Evolutionary conservation across 2,329 filamentous ascomycete species (phyloP), one percentile per base, ranked within the genome.

Genomic region (Xylaria sp.): DNA sequence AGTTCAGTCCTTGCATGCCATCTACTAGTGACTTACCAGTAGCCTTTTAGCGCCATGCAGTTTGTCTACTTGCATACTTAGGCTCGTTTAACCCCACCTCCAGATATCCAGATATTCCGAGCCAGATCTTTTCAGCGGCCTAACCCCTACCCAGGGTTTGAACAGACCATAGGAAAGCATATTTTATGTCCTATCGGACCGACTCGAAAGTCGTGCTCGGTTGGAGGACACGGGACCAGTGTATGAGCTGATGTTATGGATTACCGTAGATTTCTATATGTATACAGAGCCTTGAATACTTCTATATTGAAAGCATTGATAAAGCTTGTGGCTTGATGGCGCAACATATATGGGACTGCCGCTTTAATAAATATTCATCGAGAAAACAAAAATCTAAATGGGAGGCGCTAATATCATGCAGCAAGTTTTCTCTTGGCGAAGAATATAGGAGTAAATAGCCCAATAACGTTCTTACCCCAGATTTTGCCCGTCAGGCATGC

Each of bases 391-490:
- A 12, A 3, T 13, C 8, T 2, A 9, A 9, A 3, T 30, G 2
- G 3, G 30, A 10, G 18, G 2, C 15, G 2, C 13, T 3, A 18
- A 15, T 48, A 1, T 50, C 10, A 30, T 50, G 46, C 8, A 50
- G 12, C 28, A 50, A 13, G 10, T 10, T 7, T 23, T 23, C 7
- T 23, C 43, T 43, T 25, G 43, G 43, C 3, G 28, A 48, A 48
- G 45, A 28, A 28, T 25, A 48, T 7, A 9, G 25, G 25, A 50
- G 46, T 50, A 10, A n/a, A 58, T 39, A 34, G 32, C 12, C 39
- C 25, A 53, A 20, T 23, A 56, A 20, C 52, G n/a, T 36, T 20
- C n/a, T 58, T 64, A 58, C 61, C 61, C 53, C 61, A 52, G 52
- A 52, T 64, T 64, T 20, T 63, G 32, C 61, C 25, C 36, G n/a